Percentiles rank a stretch among this genome's conserved stretches.
phyloP scores from a whole-genome alignment of 306 rosid species.

The Dryas octopetala region DNA sequence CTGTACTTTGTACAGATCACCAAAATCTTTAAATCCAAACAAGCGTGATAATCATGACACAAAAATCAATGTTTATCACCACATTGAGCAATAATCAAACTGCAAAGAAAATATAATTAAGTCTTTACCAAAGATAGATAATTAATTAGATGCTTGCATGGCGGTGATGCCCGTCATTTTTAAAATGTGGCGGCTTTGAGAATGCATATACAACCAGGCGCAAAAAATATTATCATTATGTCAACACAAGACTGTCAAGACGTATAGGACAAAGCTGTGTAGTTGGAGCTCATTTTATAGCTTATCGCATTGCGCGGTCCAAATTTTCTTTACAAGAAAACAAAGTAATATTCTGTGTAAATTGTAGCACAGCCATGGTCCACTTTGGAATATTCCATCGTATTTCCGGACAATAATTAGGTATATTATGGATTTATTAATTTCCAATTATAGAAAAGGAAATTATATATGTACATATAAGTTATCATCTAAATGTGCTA shows the following conservation, averaged over 20 bases:
- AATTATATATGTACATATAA: not conserved
- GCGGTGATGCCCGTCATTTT: conserved; percentile 20
- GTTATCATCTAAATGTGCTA: conserved; percentile 33
- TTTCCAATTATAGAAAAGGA: not conserved
- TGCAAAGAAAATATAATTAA: too few species aligned
- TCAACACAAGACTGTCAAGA: not conserved
- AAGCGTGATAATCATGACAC: conserved; percentile 11
- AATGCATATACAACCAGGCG: conserved; percentile 11
- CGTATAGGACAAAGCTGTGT: conserved; percentile 27
- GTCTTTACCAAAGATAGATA: too few species aligned
- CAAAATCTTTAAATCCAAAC: not conserved
- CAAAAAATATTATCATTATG: conserved; percentile 1
- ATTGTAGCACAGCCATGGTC: conserved; percentile 25
- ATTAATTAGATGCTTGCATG: conserved; percentile 9
- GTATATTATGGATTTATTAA: not conserved
- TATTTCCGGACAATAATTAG: conserved; percentile 20
- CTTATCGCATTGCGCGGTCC: not conserved
- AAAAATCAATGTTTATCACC: not conserved
- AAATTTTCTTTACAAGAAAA: conserved; percentile 9
- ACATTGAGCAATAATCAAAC: not conserved
- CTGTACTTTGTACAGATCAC: conserved; percentile 6
- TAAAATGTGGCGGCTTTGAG: conserved; percentile 26
- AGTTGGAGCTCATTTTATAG: conserved; percentile 6
- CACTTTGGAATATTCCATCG: conserved; percentile 48
- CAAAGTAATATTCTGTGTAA: conserved; percentile 5